These are phyloP conservation scores for Venturia effusa DNA, from an alignment of 2,329 filamentous ascomycete species.

Conservation along the genomic window DNA sequence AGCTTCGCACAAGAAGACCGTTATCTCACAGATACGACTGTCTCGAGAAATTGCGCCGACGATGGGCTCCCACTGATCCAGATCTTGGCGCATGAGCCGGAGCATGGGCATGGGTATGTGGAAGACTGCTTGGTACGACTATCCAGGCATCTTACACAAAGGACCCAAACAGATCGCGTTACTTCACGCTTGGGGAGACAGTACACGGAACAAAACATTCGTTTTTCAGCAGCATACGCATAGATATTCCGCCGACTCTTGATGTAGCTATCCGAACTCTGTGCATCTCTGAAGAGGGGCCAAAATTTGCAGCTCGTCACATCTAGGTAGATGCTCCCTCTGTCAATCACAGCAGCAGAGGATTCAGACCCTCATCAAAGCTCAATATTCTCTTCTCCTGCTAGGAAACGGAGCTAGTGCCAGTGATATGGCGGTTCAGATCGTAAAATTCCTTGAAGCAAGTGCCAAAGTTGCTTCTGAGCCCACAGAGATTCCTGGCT, in stretches of 20 bases:
- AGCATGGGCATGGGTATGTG: neutral
- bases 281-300: neutral
- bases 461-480: neutral
- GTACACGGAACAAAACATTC: neutral
- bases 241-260: neutral
- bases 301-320: neutral
- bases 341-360: conserved; percentile 10
- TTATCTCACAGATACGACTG: neutral
- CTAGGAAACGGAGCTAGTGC: conserved; percentile 1
- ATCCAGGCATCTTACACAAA: neutral
- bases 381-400: conserved; percentile 2
- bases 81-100: neutral
- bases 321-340: neutral
- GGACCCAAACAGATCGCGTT: neutral
- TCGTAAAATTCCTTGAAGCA: neutral
- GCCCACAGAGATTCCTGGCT: neutral
- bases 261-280: neutral
- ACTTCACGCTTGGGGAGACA: neutral
- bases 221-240: neutral
- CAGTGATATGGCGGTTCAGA: conserved; percentile 1
- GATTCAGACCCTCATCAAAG: conserved; percentile 9
- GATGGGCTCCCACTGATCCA: neutral
- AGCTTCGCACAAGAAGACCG: no score
- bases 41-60: neutral
- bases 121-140: neutral